These are phyloP conservation scores for Citrus mangshanensis DNA, from an alignment of 345 rosid genomes.

Conservation along the genomic window DNA sequence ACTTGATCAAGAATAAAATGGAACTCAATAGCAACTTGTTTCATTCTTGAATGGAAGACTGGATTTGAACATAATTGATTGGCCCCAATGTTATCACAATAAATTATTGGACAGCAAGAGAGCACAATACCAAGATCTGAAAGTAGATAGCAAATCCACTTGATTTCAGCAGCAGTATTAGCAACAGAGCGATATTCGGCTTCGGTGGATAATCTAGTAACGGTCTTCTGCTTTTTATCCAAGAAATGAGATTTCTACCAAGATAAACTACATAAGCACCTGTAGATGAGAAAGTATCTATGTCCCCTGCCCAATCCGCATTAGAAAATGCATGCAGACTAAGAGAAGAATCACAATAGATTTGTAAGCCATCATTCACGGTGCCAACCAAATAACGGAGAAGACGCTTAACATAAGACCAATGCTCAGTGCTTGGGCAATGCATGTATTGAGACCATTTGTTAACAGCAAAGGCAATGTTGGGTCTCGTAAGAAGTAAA, in stretches of 20 bases:
- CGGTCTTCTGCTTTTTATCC: too few species aligned
- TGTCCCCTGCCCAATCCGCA: not conserved
- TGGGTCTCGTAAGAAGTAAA: not conserved
- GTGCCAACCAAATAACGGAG: not conserved
- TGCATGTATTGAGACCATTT: not conserved
- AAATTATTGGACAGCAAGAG: too few species aligned
- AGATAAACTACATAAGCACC: not conserved
- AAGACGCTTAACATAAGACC: not conserved
- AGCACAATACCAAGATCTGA: too few species aligned
- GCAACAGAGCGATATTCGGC: not conserved
- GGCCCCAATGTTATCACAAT: too few species aligned
- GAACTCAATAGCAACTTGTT: too few species aligned
- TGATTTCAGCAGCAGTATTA: not conserved
- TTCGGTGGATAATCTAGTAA: not conserved
- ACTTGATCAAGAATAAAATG: too few species aligned
- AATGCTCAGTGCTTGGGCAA: not conserved
- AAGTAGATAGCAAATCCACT: not conserved
- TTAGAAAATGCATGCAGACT: not conserved
- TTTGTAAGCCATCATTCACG: not conserved
- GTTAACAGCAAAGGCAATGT: not conserved
- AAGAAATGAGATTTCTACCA: too few species aligned
- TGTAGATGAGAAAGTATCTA: not conserved
- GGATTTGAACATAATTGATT: too few species aligned
- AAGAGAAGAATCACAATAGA: not conserved
- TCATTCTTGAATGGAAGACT: too few species aligned